These are phyloP conservation scores for Globisporangium splendens DNA, from an alignment of 352 stramenopile genomes.

Conservation along the genomic window DNA sequence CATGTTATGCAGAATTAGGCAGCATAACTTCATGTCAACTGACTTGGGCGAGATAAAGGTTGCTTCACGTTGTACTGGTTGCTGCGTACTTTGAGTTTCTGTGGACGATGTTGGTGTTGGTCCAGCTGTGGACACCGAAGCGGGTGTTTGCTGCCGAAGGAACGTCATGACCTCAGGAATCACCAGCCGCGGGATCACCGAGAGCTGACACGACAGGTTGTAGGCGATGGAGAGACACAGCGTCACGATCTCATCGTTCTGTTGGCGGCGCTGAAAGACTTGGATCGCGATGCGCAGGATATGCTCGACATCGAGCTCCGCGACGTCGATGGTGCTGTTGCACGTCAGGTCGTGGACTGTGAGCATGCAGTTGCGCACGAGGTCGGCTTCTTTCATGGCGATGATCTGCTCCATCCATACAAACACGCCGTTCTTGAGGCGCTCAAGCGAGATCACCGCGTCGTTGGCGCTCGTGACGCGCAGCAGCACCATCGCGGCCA, in stretches of 20 bases:
- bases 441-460: conserved; percentile 59
- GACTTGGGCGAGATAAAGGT: neutral
- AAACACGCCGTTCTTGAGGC: conserved; percentile 54
- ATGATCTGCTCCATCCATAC: conserved; percentile 84
- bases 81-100: no score
- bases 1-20: conserved; percentile 72
- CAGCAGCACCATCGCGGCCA: conserved; percentile 68
- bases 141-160: conserved; percentile 40
- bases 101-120: neutral
- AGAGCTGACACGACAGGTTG: conserved; percentile 66
- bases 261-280: conserved; percentile 46
- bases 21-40: conserved; percentile 45
- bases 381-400: conserved; percentile 58
- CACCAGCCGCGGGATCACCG: conserved; percentile 42
- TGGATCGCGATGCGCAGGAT: conserved; percentile 65
- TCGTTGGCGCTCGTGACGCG: conserved; percentile 71
- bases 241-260: conserved; percentile 48
- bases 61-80: no score
- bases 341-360: conserved; percentile 72
- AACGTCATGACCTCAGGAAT: conserved; percentile 54
- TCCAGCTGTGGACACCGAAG: neutral
- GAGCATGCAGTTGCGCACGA: conserved; percentile 79
- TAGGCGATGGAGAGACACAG: conserved; percentile 72
- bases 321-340: conserved; percentile 45
- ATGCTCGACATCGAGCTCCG: conserved; percentile 57